These are phyloP conservation scores for Phlyctochytrium bullatum DNA, from an alignment of 192 early-diverging fungal genomes.

Conservation along the genomic window DNA sequence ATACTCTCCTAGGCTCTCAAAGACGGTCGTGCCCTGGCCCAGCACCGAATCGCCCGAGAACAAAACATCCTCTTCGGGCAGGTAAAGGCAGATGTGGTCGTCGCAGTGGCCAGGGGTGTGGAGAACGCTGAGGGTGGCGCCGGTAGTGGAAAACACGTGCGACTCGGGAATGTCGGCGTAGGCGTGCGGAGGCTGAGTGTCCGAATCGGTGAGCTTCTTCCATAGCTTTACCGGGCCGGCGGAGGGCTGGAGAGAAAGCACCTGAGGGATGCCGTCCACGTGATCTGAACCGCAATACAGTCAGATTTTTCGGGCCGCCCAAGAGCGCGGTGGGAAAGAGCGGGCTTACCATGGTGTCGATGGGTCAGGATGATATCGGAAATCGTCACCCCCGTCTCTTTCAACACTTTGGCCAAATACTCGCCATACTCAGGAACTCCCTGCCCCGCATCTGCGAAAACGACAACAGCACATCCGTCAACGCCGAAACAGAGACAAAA, in stretches of 20 bases:
- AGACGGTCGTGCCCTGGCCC: conserved; percentile 79
- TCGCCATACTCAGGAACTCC: conserved; percentile 69
- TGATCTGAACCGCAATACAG: conserved; percentile 51
- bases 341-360: conserved; percentile 55
- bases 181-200: conserved; percentile 8
- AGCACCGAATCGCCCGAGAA: conserved; percentile 81
- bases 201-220: conserved; percentile 10
- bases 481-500: too few species aligned
- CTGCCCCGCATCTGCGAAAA: neutral
- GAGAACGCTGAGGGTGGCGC: conserved; percentile 57
- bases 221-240: neutral
- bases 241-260: conserved; percentile 3
- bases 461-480: too few species aligned
- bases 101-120: conserved; percentile 80
- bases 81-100: conserved; percentile 74
- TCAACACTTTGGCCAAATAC: conserved; percentile 52
- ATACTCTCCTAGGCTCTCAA: conserved; percentile 69
- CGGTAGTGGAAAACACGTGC: conserved; percentile 63
- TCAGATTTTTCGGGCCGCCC: neutral
- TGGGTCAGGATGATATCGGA: conserved; percentile 77
- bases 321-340: neutral
- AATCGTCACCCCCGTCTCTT: conserved; percentile 43
- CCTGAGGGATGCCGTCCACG: conserved; percentile 60
- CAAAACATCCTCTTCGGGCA: conserved; percentile 65
- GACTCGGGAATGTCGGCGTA: conserved; percentile 49